Evolutionary conservation across 2,329 filamentous ascomycete genomes (phyloP), one percentile per base, ranked within the genome.

Genomic region (Aspergillus jensenii): DNA sequence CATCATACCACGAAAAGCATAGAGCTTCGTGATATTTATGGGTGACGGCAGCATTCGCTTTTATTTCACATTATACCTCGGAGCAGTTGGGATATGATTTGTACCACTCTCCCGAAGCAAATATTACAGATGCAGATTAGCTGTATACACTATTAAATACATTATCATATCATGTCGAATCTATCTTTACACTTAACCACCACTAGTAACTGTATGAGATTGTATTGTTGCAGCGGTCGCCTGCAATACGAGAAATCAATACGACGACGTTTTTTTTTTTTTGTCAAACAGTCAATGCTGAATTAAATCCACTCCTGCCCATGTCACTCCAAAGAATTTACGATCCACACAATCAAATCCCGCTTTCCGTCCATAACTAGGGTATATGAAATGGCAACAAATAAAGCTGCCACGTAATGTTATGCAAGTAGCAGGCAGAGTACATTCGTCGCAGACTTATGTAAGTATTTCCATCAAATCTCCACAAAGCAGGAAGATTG

Each of bases 31-130:
- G 35, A 45, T 19, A 7, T 21, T 56, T 21, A 51, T 44, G 54
- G 53, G 47, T 46, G 17, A 46, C 33, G 46, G 54, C 47, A 56
- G 17, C 19, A 43, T 53, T 45, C 55, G 33, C 23, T 52, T 57
- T 40, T 17, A 23, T 56, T 31, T 55, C 27, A 31, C 9, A 31
- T 48, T 43, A 21, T 40, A 23, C 49, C n/a, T 31, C 46, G n/a
- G 17, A 21, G 45, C 7, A 31, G 35, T 43, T 55, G 25, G 45
- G 21, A 11, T 41, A 40, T 9, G 40, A 39, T 50, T 37, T 33
- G 27, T 46, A 41, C 23, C 19, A 43, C 8, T 15, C 17, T 25
- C 6, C 47, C n/a, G 9, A 17, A 21, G 19, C 40, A 19, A 43
- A 9, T 43, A 17, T 9, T 43, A 43, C 27, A 31, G 27, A 31